A percentile compares a stretch with the other conserved stretches of the same genome.
phyloP scores from a whole-genome alignment of 805 yeast genomes.

The Candida anglica region DNA sequence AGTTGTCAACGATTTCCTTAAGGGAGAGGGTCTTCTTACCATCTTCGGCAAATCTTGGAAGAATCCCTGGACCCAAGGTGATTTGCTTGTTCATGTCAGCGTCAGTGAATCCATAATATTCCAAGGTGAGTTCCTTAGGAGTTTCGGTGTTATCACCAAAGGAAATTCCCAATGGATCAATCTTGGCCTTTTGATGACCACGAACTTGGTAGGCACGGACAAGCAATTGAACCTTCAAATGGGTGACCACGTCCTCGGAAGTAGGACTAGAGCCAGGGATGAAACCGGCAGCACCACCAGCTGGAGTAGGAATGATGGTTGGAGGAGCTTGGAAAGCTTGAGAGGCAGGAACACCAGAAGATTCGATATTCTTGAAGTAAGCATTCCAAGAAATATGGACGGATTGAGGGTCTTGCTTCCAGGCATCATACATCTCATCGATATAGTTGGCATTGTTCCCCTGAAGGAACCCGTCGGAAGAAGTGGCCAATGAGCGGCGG shows the following conservation, averaged over 20 bases:
- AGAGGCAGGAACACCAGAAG: constrained; percentile 63
- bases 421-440: constrained; percentile 96
- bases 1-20: constrained; percentile 69
- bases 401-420: constrained; percentile 84
- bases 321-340: constrained; percentile 91
- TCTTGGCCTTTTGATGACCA: constrained; percentile 93
- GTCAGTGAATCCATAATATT: constrained; percentile 87
- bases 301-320: constrained; percentile 74
- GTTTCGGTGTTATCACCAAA: constrained; percentile 65
- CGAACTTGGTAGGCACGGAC: constrained; percentile 99
- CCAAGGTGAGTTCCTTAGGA: constrained; percentile 88
- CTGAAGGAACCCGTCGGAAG: constrained; percentile 72
- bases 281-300: constrained; percentile 65
- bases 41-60: constrained; percentile 79
- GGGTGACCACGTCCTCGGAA: constrained; percentile 70
- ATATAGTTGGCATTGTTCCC: constrained; percentile 86
- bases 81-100: constrained; percentile 79
- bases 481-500: constrained; percentile 31
- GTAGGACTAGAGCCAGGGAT: constrained; percentile 50
- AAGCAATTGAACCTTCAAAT: constrained; percentile 90
- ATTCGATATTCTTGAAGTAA: constrained; percentile 86
- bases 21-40: constrained; percentile 66
- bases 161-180: constrained; percentile 92
- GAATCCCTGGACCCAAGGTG: constrained; percentile 94
- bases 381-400: constrained; percentile 98